Evolutionary conservation across 2,329 filamentous ascomycete species (phyloP).

Genomic region (Beauveria caledonica): DNA sequence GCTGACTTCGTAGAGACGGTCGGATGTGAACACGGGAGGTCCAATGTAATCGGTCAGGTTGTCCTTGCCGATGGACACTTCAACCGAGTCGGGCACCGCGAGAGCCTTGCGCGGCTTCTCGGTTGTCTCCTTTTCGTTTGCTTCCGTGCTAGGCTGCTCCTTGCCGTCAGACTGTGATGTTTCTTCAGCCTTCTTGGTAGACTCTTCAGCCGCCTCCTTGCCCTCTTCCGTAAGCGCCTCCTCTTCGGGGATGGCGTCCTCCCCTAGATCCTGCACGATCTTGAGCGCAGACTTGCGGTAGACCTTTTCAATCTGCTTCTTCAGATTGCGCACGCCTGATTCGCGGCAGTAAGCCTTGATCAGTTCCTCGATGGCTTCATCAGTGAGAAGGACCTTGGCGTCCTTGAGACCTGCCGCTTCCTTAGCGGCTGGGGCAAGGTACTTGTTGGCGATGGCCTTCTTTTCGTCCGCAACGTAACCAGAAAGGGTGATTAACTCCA

Average conservation of each 20-base stretch:
- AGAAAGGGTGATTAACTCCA: conserved; percentile 95
- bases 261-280: conserved; percentile 90
- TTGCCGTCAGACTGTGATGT: conserved; percentile 35
- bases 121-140: conserved; percentile 36
- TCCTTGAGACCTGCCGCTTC: conserved; percentile 85
- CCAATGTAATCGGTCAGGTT: conserved; percentile 96
- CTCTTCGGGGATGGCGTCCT: conserved; percentile 71
- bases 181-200: conserved; percentile 59
- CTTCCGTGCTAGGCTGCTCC: conserved; percentile 22
- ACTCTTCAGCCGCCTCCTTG: conserved; percentile 65
- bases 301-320: conserved; percentile 99
- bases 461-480: conserved; percentile 98
- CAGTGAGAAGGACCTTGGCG: conserved; percentile 78
- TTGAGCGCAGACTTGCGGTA: conserved; percentile 96
- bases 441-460: conserved; percentile 93
- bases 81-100: conserved; percentile 77
- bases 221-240: conserved; percentile 79
- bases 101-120: conserved; percentile 67
- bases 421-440: conserved; percentile 89
- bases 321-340: conserved; percentile 91
- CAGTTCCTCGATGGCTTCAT: conserved; percentile 86
- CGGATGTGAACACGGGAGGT: conserved; percentile 89
- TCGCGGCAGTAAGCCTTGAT: conserved; percentile 99
- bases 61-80: conserved; percentile 77
- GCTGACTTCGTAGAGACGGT: conserved; percentile 88